Percentiles rank a stretch among this genome's conserved stretches.
Evolutionary conservation across 2,329 filamentous ascomycete genomes (phyloP).

Genomic region (Claviceps citrina): DNA sequence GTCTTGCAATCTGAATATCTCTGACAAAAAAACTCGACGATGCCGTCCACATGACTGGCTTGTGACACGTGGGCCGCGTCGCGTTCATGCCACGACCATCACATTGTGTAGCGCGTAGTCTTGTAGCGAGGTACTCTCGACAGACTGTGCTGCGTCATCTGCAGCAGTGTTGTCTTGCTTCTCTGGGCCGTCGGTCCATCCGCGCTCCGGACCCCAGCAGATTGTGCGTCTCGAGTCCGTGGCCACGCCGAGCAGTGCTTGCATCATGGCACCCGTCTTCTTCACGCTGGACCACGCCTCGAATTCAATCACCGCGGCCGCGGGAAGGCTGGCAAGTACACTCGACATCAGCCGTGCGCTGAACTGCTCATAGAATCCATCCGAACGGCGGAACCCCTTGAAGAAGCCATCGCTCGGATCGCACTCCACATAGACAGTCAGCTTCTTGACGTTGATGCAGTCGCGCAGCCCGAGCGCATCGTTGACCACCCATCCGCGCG

Average conservation of each 20-base stretch:
- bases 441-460: conserved; percentile 39
- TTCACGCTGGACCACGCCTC: conserved; percentile 53
- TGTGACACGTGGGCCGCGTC: too few relatives aligned
- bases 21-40: too few relatives aligned
- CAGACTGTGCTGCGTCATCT: conserved; percentile 2
- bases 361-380: conserved; percentile 58
- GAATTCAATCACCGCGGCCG: conserved; percentile 45
- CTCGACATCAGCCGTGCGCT: conserved; percentile 39
- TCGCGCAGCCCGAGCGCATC: conserved; percentile 46
- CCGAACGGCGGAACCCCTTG: conserved; percentile 48
- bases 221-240: conserved; percentile 34
- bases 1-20: too few relatives aligned
- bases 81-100: conserved; percentile 8
- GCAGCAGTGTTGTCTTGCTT: conserved; percentile 5
- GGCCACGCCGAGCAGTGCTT: conserved; percentile 39
- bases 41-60: too few relatives aligned
- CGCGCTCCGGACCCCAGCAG: conserved; percentile 52
- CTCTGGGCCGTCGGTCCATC: conserved; percentile 44
- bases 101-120: conserved; percentile 9
- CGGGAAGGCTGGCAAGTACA: conserved; percentile 42
- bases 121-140: conserved; percentile 6
- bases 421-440: conserved; percentile 56
- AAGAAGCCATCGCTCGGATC: conserved; percentile 56
- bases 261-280: conserved; percentile 49
- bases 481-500: conserved; percentile 54